These are phyloP conservation scores for Logfia minima DNA, from an alignment of 129 eudicot genomes.

Conservation along the genomic window DNA sequence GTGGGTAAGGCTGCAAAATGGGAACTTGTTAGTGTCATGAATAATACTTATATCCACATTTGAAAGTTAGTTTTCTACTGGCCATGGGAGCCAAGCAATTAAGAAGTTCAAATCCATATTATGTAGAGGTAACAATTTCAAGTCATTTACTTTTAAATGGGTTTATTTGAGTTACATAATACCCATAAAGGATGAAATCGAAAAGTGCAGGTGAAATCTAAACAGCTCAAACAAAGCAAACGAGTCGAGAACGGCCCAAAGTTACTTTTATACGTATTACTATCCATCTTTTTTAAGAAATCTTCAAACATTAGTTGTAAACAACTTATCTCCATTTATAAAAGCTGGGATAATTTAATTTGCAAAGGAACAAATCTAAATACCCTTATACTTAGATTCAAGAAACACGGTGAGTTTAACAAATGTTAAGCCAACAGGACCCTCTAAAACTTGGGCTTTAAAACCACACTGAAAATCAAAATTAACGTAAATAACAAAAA, in stretches of 20 bases:
- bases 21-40: conserved; percentile 6
- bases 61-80: neutral
- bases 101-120: neutral
- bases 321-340: neutral
- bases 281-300: neutral
- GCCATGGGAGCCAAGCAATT: neutral
- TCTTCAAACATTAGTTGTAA: neutral
- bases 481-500: no score
- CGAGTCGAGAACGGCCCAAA: neutral
- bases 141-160: neutral
- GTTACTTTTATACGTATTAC: neutral
- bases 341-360: neutral
- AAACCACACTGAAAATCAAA: neutral
- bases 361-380: neutral
- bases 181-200: neutral
- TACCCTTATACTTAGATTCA: neutral
- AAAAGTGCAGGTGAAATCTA: neutral
- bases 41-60: neutral
- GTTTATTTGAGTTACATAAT: neutral
- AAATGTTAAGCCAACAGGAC: neutral
- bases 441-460: neutral
- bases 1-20: conserved; percentile 84
- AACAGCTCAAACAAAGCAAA: neutral
- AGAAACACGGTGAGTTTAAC: neutral
- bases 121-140: neutral